Conservation (phyloP, 2,329 filamentous ascomycete species). For the Pezicula rhizophila region DNA sequence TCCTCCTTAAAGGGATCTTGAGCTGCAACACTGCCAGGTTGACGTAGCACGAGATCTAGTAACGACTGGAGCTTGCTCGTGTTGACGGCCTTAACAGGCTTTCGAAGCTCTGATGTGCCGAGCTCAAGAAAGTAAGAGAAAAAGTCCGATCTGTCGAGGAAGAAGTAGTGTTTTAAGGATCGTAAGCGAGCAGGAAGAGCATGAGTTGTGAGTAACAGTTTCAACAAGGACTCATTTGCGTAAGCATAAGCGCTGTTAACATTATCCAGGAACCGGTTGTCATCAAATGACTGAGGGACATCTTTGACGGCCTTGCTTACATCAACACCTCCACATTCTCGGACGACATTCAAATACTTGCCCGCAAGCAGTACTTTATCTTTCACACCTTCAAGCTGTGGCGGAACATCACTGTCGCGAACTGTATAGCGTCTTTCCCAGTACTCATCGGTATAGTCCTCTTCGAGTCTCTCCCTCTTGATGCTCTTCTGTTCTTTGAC, state of each 20-base stretch:
- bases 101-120: constrained; percentile 80
- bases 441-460: constrained; percentile 98
- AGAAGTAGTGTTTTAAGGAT: constrained; percentile 98
- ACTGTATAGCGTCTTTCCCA: constrained; percentile 98
- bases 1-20: constrained; percentile 98
- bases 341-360: constrained; percentile 96
- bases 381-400: constrained; percentile 83
- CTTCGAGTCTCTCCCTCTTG: constrained; percentile 78
- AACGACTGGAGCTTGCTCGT: constrained; percentile 89
- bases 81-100: constrained; percentile 83
- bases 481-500: constrained; percentile 97
- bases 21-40: constrained; percentile 88
- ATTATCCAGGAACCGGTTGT: constrained; percentile 87
- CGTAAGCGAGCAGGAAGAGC: constrained; percentile 79
- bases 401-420: constrained; percentile 82
- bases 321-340: constrained; percentile 94
- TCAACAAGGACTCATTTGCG: constrained; percentile 88
- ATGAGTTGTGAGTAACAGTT: constrained; percentile 86
- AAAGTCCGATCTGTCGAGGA: constrained; percentile 95
- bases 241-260: constrained; percentile 93
- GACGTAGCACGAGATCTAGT: constrained; percentile 92
- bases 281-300: constrained; percentile 88
- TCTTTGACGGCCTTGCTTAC: constrained; percentile 83
- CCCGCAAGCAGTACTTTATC: constrained; percentile 92
- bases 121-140: constrained; percentile 97